These are phyloP conservation scores for Fusarium metavorans DNA, from an alignment of 2,329 filamentous ascomycete genomes.

Conservation along the genomic window DNA sequence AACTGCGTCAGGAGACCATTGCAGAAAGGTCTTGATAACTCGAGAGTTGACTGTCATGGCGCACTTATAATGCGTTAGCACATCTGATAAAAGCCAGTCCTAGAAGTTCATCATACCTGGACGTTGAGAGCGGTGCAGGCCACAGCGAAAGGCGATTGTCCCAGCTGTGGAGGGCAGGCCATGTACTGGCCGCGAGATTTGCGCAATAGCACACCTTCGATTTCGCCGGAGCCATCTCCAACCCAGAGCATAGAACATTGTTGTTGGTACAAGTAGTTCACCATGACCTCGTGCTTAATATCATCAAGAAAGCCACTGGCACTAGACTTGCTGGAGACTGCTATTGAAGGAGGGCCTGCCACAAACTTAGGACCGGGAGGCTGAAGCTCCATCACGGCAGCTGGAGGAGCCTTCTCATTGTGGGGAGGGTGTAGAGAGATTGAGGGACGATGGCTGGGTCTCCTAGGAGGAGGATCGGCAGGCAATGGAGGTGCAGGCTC, in stretches of 20 bases:
- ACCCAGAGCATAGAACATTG: conserved; percentile 82
- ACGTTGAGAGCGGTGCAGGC: conserved; percentile 79
- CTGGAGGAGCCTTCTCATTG: conserved; percentile 55
- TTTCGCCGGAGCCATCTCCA: conserved; percentile 73
- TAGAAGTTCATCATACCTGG: conserved; percentile 61
- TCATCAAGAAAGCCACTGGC: conserved; percentile 72
- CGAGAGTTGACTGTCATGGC: conserved; percentile 86
- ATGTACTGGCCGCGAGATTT: conserved; percentile 77
- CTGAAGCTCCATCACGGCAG: conserved; percentile 60
- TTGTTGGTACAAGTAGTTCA: conserved; percentile 85
- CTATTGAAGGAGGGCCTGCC: conserved; percentile 66
- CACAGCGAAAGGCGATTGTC: conserved; percentile 71
- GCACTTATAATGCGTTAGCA: conserved; percentile 63
- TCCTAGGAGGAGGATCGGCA: conserved; percentile 27
- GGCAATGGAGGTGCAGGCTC: conserved; percentile 38
- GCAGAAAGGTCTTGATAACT: conserved; percentile 82
- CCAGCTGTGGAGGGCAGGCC: conserved; percentile 76
- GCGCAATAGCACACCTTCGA: conserved; percentile 79
- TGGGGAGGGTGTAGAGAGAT: conserved; percentile 36
- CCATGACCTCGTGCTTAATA: conserved; percentile 86
- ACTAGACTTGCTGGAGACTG: conserved; percentile 56
- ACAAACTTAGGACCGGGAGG: conserved; percentile 61
- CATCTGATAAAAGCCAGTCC: neutral
- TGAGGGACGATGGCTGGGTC: conserved; percentile 33
- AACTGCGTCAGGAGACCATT: conserved; percentile 78